Evolutionary conservation across 2,329 filamentous ascomycete genomes (phyloP).

Genomic region (Neopestalotiopsis sp.): DNA sequence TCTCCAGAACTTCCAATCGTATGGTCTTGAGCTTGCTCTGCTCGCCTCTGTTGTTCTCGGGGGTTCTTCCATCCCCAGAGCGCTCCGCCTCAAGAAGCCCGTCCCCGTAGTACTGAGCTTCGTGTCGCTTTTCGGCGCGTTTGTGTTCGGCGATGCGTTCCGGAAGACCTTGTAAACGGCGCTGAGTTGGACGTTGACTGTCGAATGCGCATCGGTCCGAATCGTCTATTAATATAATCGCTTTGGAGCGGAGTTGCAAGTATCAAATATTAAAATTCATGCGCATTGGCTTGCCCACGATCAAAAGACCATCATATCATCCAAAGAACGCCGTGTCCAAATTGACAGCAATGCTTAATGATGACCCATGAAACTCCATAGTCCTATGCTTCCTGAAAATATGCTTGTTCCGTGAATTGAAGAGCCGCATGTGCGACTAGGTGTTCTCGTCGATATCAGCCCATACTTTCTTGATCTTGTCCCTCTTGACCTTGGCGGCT

Average conservation of each 20-base stretch:
- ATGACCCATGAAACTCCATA: conserved; percentile 26
- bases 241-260: not conserved
- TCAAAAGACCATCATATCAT: not conserved
- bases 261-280: not conserved
- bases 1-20: conserved; percentile 75
- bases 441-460: conserved; percentile 77
- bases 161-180: conserved; percentile 44
- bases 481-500: conserved; percentile 70
- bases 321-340: not conserved
- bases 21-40: conserved; percentile 88
- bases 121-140: conserved; percentile 78
- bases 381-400: conserved; percentile 14
- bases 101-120: conserved; percentile 81
- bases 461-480: conserved; percentile 79
- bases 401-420: not conserved
- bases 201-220: not conserved
- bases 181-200: not conserved
- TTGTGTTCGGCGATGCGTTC: conserved; percentile 78
- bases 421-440: conserved; percentile 40
- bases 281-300: not conserved
- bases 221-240: not conserved
- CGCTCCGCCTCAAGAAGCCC: conserved; percentile 82
- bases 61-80: conserved; percentile 84
- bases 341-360: conserved; percentile 12
- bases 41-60: conserved; percentile 86